Percentiles rank a stretch among this genome's conserved stretches.
phyloP scores from a whole-genome alignment of 371 early-diverging fungal genomes.

The Sporodiniella umbellata region DNA sequence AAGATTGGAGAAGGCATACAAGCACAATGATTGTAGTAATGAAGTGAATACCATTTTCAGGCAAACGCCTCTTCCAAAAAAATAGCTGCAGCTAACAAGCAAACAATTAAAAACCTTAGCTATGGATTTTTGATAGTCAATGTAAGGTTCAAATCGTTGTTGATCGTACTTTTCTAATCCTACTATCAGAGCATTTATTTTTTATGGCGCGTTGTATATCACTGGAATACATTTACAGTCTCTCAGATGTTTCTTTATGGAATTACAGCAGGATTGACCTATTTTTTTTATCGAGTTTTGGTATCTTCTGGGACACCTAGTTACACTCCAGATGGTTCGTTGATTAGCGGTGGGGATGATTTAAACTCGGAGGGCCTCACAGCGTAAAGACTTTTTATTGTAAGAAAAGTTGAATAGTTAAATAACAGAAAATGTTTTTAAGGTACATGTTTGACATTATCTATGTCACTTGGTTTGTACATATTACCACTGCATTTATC shows the following conservation, averaged over 20 bases:
- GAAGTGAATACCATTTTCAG: too few relatives aligned
- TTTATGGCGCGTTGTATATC: constrained; percentile 53
- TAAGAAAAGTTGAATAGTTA: background rate
- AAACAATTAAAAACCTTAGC: constrained; percentile 56
- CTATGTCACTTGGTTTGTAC: constrained; percentile 81
- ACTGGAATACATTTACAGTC: constrained; percentile 51
- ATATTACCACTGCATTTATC: constrained; percentile 63
- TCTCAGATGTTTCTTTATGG: constrained; percentile 44
- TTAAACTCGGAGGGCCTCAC: constrained; percentile 71
- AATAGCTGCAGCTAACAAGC: constrained; percentile 63
- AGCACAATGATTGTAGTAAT: background rate
- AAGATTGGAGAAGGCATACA: background rate
- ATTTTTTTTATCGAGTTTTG: constrained; percentile 53
- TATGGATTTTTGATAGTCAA: constrained; percentile 64
- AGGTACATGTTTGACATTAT: constrained; percentile 84
- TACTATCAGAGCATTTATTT: constrained; percentile 48
- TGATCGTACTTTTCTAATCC: background rate
- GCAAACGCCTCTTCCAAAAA: constrained; percentile 80
- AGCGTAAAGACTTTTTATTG: constrained; percentile 65
- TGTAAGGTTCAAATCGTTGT: constrained; percentile 32
- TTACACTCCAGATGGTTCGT: constrained; percentile 54
- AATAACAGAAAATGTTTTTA: background rate
- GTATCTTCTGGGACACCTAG: constrained; percentile 52
- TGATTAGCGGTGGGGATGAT: constrained; percentile 69
- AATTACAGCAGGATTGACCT: constrained; percentile 45